These are phyloP conservation scores for Teunomyces stri DNA, from an alignment of 805 yeast species.

Conservation along the genomic window DNA sequence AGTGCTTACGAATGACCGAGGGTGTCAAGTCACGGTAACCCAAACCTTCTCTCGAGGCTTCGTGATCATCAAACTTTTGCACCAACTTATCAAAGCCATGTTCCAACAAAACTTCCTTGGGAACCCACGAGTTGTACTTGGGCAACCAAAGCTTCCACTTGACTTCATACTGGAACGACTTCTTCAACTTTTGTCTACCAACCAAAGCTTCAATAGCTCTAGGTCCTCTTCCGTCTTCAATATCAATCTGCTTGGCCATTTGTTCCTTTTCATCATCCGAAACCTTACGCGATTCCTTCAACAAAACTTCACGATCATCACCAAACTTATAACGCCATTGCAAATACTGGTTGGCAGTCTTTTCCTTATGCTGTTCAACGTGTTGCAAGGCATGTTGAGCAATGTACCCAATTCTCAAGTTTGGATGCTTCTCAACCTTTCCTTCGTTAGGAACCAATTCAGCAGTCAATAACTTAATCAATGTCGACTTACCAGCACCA, in stretches of 20 bases:
- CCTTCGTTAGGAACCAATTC: constrained; percentile 86
- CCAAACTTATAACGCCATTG: constrained; percentile 99
- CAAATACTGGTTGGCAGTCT: constrained; percentile 94
- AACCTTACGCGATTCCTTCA: constrained; percentile 90
- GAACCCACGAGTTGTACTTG: constrained; percentile 89
- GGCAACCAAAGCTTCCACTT: constrained; percentile 94
- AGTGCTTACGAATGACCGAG: constrained; percentile 90
- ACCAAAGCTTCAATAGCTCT: constrained; percentile 91
- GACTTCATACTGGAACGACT: constrained; percentile 93
- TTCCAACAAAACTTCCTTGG: constrained; percentile 76
- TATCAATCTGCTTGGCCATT: constrained; percentile 75
- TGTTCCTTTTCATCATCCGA: constrained; percentile 69
- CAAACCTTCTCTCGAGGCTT: constrained; percentile 49
- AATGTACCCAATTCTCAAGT: constrained; percentile 95
- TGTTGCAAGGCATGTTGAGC: constrained; percentile 98
- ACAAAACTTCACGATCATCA: constrained; percentile 93
- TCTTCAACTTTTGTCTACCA: constrained; percentile 95
- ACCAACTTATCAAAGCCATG: constrained; percentile 47
- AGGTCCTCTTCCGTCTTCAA: constrained; percentile 84
- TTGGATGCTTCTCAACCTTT: constrained; percentile 95
- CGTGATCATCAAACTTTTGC: constrained; percentile 47
- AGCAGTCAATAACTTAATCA: constrained; percentile 89
- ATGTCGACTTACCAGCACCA: constrained; percentile 98
- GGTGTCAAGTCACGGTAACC: constrained; percentile 64
- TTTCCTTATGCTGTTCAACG: constrained; percentile 95